Evolutionary conservation across 352 stramenopile genomes (phyloP), one percentile per base, ranked within the genome.

Genomic region (Globisporangium perplexum): DNA sequence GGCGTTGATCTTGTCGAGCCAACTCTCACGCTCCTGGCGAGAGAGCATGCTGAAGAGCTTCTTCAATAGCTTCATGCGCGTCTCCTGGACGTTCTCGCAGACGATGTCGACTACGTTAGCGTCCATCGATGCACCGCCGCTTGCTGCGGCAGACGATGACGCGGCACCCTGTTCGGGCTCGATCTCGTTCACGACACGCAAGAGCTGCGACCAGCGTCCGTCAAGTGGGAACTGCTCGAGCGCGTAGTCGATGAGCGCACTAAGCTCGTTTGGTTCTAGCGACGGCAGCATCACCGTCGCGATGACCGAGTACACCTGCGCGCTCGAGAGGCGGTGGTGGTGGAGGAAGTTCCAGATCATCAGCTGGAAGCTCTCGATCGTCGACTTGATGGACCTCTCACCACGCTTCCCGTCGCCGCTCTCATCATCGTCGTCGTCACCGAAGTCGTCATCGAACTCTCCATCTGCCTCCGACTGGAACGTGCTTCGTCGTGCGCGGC

Each of bases 261-360:
- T 47, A 12, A 65, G 60, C 31, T 89, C 77, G 0, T 59, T 68
- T n/a, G 84, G 66, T 5, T 73, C 67, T 7, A 89, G 52, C 20
- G 60, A 74, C 6, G 69, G 74, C 1, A 89, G 31, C 41, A 89
- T 65, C 15, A 66, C 71, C 11, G 67, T 59, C 8, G 69, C 54
- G 22, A 83, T 39, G 5, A 89, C 50, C 24, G 74, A 44, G 17
- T 77, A 60, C 18, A 89, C 41, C 45, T 89, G 69, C 0, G 62
- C 42, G 35, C 77, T 85, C 2, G 75, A 64, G 4, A 81, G 49
- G 7, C 65, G 67, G 36, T 89, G 66, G 28, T 74, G 69, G 28
- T 72, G 75, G 4, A 86, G 38, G 20, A 81, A 86, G 44, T 79
- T 89, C 64, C 74, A 68, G 49, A 86, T 65, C 35, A 86, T 69